Evolutionary conservation across 768 basidiomycete species (phyloP).

Genomic region (Cubamyces sp.): DNA sequence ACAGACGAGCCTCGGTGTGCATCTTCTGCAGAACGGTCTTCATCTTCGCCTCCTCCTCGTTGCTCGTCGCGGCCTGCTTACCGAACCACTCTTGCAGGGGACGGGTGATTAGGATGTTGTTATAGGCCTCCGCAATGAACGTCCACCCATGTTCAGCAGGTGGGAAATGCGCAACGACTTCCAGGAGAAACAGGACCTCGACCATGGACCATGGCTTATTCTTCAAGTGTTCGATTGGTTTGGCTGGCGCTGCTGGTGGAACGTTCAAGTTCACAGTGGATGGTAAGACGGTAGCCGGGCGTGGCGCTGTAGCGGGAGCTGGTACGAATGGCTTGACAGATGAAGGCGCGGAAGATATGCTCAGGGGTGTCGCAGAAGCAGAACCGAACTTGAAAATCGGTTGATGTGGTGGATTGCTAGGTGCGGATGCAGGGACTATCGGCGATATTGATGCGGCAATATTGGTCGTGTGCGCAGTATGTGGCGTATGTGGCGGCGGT

Average conservation of each 20-base stretch:
- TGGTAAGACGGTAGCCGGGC: background rate
- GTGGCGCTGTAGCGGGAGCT: background rate
- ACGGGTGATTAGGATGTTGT: constrained; percentile 26
- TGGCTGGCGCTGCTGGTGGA: constrained; percentile 17
- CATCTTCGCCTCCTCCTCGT: constrained; percentile 22
- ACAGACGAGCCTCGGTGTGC: constrained; percentile 10
- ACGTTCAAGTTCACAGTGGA: constrained; percentile 5
- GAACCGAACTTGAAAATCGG: background rate
- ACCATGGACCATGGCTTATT: constrained; percentile 21
- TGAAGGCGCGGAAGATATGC: background rate
- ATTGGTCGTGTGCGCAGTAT: background rate
- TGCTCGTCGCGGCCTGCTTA: constrained; percentile 15
- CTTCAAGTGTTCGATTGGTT: constrained; percentile 14
- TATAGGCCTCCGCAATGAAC: constrained; percentile 26
- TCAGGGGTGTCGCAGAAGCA: background rate
- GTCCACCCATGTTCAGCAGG: constrained; percentile 22
- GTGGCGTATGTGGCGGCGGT: background rate
- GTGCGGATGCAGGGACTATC: background rate
- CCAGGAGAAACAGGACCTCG: constrained; percentile 24
- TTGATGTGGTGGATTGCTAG: background rate
- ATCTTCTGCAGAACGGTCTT: constrained; percentile 10
- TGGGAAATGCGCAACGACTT: constrained; percentile 22
- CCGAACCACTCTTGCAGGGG: constrained; percentile 25
- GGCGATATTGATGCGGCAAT: background rate
- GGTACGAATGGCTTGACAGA: background rate